Base-by-base conservation (phyloP, 305 asterid species). In the Fraxinus nigra region DNA sequence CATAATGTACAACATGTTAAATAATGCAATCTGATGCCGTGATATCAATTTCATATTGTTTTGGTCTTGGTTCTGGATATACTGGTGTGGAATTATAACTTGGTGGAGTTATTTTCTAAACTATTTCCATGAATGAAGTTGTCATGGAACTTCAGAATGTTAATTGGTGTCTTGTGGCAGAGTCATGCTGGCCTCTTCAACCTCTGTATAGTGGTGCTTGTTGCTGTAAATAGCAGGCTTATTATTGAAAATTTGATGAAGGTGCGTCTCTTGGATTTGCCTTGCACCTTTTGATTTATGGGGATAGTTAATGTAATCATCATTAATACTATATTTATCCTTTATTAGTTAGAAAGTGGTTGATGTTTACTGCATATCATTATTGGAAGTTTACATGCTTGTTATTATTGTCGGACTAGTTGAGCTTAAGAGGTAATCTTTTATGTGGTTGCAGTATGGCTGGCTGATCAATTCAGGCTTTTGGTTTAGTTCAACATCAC, bases 171-270 rank as follows among this genome's bases (percentile, higher is more conserved):
- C 85, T 84, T 90, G 79, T 88, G 87, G 83, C 93, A 96, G 99
- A 96, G 98, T 88, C 99, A 96, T 90, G 99, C 98, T 48, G 98
- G 99, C 54, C 94, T 96, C 65, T 93, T 96, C 91, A 96, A 96
- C 87, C 98, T 96, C 78, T 96, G 99, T 87, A 88, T 96, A 63
- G 99, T 96, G 91, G 99, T 96, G 87, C 99, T 96, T 85, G 97
- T 94, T 78, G 98, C 99, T 59, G 97, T 96, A 87, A 96, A 96
- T 87, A 84, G 98, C 89, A 91, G 98, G 87, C 98, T 94, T 85
- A 94, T 96, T 80, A 93, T 96, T 81, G 99, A 96, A 83, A 96
- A 96, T 87, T 86, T 96, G 90, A 93, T 96, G 98, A 96, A 96
- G 98, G 98, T 96, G 78, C 7, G 91, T 76, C 54, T 79, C 81